These are phyloP conservation scores for Thielaviopsis euricoi DNA, from an alignment of 2,329 filamentous ascomycete genomes.

Conservation along the genomic window DNA sequence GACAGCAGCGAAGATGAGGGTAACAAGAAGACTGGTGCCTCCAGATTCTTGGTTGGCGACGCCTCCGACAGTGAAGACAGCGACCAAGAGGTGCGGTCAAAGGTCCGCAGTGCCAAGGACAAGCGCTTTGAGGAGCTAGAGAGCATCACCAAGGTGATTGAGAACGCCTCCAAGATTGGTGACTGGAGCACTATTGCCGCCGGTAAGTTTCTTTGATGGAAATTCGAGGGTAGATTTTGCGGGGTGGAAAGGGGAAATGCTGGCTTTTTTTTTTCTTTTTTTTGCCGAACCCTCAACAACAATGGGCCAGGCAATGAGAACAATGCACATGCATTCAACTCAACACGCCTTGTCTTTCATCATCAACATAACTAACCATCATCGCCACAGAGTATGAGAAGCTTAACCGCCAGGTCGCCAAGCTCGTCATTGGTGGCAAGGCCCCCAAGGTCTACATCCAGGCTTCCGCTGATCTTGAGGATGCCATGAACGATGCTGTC, in stretches of 20 bases:
- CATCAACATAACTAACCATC: background rate
- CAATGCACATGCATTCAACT: background rate
- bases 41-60: slow-evolving; percentile 66
- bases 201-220: slow-evolving; percentile 37
- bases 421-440: slow-evolving; percentile 60
- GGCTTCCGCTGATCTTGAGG: slow-evolving; percentile 83
- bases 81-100: slow-evolving; percentile 68
- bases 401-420: slow-evolving; percentile 70
- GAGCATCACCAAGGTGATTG: slow-evolving; percentile 72
- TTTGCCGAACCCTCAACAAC: background rate
- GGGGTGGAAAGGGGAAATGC: background rate
- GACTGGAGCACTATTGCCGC: slow-evolving; percentile 89
- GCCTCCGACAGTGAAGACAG: slow-evolving; percentile 67
- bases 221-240: background rate
- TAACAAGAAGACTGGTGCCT: slow-evolving; percentile 53
- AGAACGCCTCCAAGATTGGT: slow-evolving; percentile 93
- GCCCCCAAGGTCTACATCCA: slow-evolving; percentile 86
- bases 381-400: slow-evolving; percentile 67
- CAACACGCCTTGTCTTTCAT: background rate
- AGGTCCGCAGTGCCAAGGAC: slow-evolving; percentile 96
- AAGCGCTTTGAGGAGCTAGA: slow-evolving; percentile 93
- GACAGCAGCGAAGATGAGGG: slow-evolving; percentile 48
- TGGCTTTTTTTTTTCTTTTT: background rate
- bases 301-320: background rate
- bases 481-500: slow-evolving; percentile 82